Percentiles rank a stretch among this genome's conserved stretches.
phyloP scores from a whole-genome alignment of 2,329 filamentous ascomycete genomes.

The Rachicladosporium sp. region DNA sequence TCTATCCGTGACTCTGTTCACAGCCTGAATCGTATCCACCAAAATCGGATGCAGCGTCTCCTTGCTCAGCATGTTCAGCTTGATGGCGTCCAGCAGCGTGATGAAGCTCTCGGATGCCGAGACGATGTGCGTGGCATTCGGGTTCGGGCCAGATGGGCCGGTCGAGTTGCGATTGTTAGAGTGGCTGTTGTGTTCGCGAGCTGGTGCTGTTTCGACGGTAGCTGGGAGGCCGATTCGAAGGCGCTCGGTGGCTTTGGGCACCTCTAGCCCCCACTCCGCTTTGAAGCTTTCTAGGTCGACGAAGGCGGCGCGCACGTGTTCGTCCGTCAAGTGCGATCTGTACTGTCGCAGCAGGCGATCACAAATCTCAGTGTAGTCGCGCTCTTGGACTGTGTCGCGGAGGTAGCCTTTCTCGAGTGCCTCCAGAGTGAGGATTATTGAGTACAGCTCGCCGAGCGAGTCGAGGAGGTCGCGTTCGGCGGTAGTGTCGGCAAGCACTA shows the following conservation, averaged over 20 bases:
- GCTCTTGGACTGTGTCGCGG: slow-evolving; percentile 83
- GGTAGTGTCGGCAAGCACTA: slow-evolving; percentile 76
- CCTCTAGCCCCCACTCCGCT: slow-evolving; percentile 87
- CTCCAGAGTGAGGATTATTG: slow-evolving; percentile 90
- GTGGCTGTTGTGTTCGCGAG: slow-evolving; percentile 16
- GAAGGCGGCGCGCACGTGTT: slow-evolving; percentile 80
- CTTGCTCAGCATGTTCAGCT: slow-evolving; percentile 83
- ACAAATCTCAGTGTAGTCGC: slow-evolving; percentile 93
- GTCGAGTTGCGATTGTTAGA: neutral
- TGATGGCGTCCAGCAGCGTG: slow-evolving; percentile 92
- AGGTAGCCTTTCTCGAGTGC: slow-evolving; percentile 94
- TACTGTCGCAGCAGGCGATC: slow-evolving; percentile 90
- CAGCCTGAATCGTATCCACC: slow-evolving; percentile 90
- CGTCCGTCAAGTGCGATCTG: slow-evolving; percentile 83
- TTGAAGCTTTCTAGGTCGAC: slow-evolving; percentile 85
- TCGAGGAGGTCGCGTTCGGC: slow-evolving; percentile 89
- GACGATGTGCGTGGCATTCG: slow-evolving; percentile 53
- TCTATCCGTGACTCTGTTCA: slow-evolving; percentile 89
- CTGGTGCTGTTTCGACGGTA: slow-evolving; percentile 54
- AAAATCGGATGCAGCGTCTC: slow-evolving; percentile 92
- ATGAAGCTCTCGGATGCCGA: slow-evolving; percentile 97
- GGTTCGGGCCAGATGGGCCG: slow-evolving; percentile 5
- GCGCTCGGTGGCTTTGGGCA: slow-evolving; percentile 83
- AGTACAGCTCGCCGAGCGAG: slow-evolving; percentile 92
- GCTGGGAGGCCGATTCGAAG: slow-evolving; percentile 86